These are phyloP conservation scores for Claviceps paspali DNA, from an alignment of 2,329 filamentous ascomycete genomes.

Conservation along the genomic window DNA sequence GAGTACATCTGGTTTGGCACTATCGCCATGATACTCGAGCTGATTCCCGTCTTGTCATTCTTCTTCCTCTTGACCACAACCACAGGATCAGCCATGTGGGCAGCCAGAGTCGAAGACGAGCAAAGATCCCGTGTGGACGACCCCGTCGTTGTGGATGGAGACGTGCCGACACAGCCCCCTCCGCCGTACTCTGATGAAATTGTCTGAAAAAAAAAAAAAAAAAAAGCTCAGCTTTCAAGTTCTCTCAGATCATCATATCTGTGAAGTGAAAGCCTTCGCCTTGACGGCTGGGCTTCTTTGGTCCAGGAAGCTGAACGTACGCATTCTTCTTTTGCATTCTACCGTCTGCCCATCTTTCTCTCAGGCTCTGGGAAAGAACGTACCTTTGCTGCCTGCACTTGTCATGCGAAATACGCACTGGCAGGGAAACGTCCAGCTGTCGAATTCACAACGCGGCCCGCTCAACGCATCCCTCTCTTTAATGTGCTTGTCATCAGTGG, in stretches of 20 bases:
- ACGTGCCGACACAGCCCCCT: conserved; percentile 10
- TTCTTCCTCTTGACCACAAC: conserved; percentile 84
- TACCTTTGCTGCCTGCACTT: not conserved
- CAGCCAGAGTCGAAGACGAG: conserved; percentile 56
- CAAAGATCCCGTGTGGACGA: conserved; percentile 11
- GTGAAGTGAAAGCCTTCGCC: not conserved
- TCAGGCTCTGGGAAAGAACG: not conserved
- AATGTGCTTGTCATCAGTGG: not conserved
- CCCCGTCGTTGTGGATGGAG: conserved; percentile 6
- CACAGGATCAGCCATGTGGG: conserved; percentile 76
- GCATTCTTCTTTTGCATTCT: not conserved
- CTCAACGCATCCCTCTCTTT: not conserved
- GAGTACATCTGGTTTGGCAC: conserved; percentile 93
- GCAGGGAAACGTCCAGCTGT: not conserved
- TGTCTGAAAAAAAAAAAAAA: conserved; percentile 3
- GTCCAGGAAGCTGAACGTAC: not conserved
- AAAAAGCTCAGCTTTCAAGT: not conserved
- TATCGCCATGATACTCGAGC: conserved; percentile 65
- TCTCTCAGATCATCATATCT: not conserved
- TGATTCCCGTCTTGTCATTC: conserved; percentile 86
- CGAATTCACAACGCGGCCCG: not conserved
- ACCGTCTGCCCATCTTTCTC: not conserved
- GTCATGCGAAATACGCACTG: not conserved
- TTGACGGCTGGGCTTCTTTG: not conserved
- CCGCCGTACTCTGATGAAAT: conserved; percentile 16